phyloP scores from a whole-genome alignment of 208 protist species.

The Leishmania tarentolae region DNA sequence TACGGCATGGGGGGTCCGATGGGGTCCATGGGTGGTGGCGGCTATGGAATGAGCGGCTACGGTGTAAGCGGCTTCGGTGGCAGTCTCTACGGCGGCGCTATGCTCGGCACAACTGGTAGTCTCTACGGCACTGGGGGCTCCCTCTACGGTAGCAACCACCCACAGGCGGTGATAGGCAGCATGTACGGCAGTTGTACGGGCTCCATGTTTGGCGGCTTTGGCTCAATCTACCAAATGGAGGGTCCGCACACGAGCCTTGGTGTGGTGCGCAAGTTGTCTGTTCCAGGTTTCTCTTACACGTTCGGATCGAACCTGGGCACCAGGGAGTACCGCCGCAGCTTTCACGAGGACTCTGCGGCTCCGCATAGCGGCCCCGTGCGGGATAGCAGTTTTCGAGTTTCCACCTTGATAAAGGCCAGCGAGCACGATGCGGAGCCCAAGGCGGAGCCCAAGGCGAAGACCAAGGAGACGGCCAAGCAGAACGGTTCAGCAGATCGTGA shows the following conservation, averaged over 20 bases:
- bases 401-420: conserved; percentile 15
- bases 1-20: conserved; percentile 23
- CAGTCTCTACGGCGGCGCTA: conserved; percentile 45
- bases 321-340: conserved; percentile 15
- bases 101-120: conserved; percentile 40
- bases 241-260: conserved; percentile 40
- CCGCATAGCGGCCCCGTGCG: conserved; percentile 3
- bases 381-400: conserved; percentile 25
- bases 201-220: conserved; percentile 32
- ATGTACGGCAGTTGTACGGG: conserved; percentile 45
- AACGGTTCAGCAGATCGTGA: conserved; percentile 15
- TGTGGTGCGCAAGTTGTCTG: conserved; percentile 39
- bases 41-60: conserved; percentile 29
- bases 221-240: conserved; percentile 41
- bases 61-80: conserved; percentile 34
- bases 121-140: conserved; percentile 47
- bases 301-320: conserved; percentile 35
- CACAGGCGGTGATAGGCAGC: conserved; percentile 38
- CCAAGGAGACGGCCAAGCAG: not conserved
- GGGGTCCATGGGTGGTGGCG: conserved; percentile 28
- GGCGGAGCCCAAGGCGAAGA: conserved; percentile 4
- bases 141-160: conserved; percentile 39
- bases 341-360: conserved; percentile 9
- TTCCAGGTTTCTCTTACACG: conserved; percentile 48
- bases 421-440: conserved; percentile 3